These are phyloP conservation scores for Hypoxylon lienhwacheense DNA, from an alignment of 495 filamentous ascomycete species.

Conservation along the genomic window DNA sequence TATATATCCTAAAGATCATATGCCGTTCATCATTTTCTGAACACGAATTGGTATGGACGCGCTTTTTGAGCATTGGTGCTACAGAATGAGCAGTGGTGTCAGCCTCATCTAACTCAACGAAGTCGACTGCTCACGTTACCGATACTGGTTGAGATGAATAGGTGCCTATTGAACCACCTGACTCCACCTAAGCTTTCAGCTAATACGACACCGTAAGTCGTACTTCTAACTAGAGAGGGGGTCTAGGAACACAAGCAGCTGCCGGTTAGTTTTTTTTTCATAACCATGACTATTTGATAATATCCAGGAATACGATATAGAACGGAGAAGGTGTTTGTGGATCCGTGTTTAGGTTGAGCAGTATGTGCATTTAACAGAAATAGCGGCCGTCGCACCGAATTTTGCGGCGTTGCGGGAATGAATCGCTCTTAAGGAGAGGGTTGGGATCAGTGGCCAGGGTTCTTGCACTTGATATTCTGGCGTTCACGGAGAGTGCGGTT, in stretches of 20 bases:
- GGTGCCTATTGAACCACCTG: background rate
- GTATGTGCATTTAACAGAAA: slow-evolving; percentile 10
- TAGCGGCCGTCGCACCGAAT: slow-evolving; percentile 5
- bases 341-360: slow-evolving; percentile 2
- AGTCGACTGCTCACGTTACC: background rate
- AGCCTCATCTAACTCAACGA: background rate
- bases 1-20: too few species aligned
- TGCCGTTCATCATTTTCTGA: too few species aligned
- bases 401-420: slow-evolving; percentile 28
- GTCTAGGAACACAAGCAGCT: background rate
- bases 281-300: slow-evolving; percentile 10
- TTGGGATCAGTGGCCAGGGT: slow-evolving; percentile 18
- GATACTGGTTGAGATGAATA: background rate
- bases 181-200: background rate
- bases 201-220: background rate
- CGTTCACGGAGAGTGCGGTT: slow-evolving; percentile 17
- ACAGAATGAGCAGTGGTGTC: background rate
- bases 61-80: background rate
- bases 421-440: slow-evolving; percentile 7
- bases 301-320: slow-evolving; percentile 3
- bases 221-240: background rate
- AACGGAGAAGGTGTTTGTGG: slow-evolving; percentile 13
- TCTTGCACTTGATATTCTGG: slow-evolving; percentile 19
- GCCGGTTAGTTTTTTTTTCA: background rate
- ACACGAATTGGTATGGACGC: background rate